Percentiles rank a stretch among this genome's conserved stretches.
Evolutionary conservation across 176 grass and related monocot species (phyloP).

Genomic region (Alopecurus myosuroides): DNA sequence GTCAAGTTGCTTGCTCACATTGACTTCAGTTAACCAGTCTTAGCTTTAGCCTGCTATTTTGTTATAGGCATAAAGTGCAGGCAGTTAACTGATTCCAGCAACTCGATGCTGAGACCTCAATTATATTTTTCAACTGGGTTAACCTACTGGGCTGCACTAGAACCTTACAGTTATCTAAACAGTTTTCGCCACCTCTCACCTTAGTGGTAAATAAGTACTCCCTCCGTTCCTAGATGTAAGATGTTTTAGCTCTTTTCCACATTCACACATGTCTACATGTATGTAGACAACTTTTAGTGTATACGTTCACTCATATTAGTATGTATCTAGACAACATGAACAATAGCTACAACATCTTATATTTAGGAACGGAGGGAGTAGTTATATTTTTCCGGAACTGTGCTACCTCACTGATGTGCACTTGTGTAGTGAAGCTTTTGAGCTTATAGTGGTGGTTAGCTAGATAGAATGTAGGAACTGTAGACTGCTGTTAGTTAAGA

Average conservation of each 20-base stretch:
- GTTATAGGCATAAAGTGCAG: background rate
- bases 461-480: background rate
- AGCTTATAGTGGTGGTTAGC: background rate
- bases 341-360: too few relatives aligned
- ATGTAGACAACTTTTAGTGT: too few relatives aligned
- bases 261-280: too few relatives aligned
- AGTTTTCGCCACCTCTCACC: background rate
- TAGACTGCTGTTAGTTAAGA: background rate
- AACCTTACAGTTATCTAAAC: background rate
- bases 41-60: background rate
- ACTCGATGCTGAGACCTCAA: background rate
- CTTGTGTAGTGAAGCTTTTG: background rate
- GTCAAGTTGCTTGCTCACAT: background rate
- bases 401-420: background rate
- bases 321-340: too few relatives aligned
- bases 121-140: background rate
- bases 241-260: too few relatives aligned
- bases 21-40: background rate
- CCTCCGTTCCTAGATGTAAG: too few relatives aligned
- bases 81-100: background rate
- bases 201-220: background rate
- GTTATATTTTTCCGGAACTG: background rate
- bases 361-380: too few relatives aligned
- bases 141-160: background rate
- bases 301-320: too few relatives aligned